Evolutionary conservation across 352 stramenopile genomes (phyloP), one percentile per base, ranked within the genome.

Genomic region (Phytopythium sindhum): DNA sequence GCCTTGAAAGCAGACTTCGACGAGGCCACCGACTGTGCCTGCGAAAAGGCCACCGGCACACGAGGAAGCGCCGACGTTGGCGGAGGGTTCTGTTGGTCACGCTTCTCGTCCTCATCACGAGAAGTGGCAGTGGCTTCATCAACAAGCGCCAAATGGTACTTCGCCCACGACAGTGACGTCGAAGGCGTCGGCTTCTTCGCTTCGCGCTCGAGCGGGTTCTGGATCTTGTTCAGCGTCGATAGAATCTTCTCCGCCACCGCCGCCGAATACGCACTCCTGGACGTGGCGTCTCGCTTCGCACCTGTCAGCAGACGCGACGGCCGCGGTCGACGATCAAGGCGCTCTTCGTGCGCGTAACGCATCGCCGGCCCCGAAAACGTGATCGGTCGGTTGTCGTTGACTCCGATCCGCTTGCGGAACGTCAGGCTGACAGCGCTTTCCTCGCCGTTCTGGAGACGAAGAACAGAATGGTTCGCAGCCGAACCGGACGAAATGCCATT

Each of bases 91-190:
- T 80, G 73, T 26, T 78, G 66, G n/a, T 71, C 62, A 44, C 69
- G 64, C 44, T 70, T 55, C 42, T 74, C 73, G 33, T 60, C 68
- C 42, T 78, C 66, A 0, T 65, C 58, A 15, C 67, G 19, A 26
- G 26, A 11, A 19, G 19, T 58, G 12, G 65, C 63, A 31, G 31
- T 67, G 11, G 77, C 45, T 23, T 74, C 65, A 5, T 87, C 75
- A 10, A 73, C 64, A 26, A 91, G 26, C 7, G 87, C 79, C 12
- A 93, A 64, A n/a, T 93, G 80, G 60, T 93, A 91, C 60, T 95
- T 96, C 1, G 83, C 82, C 88, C 88, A 96, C 14, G 86, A 93
- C 67, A 92, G 64, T 31, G 86, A 91, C 33, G 82, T 92, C 14
- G 81, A 89, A 17, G 83, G 82, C 26, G 78, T 89, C 15, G 87